A percentile compares a stretch with the other conserved stretches of the same genome.
Conservation (phyloP, 768 basidiomycete species). For the Pleurotus ostreatus region DNA sequence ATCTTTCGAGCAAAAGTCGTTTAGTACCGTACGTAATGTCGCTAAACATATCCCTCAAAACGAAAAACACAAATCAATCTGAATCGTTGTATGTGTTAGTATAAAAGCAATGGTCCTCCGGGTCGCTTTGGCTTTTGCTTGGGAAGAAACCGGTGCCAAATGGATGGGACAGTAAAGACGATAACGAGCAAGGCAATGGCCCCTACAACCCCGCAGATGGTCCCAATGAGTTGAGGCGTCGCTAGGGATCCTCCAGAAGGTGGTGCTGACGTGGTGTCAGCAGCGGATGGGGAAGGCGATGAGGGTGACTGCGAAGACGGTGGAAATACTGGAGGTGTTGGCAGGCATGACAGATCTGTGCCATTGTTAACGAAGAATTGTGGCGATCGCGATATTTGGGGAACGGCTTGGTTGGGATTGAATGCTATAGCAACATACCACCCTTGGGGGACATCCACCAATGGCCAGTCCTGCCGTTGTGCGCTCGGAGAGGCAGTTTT, state of each 20-base stretch:
- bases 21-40: neutral
- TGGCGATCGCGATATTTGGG: constrained; percentile 18
- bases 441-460: constrained; percentile 29
- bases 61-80: neutral
- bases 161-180: constrained; percentile 20
- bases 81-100: neutral
- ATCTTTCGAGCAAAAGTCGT: neutral
- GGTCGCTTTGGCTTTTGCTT: constrained; percentile 13
- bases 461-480: constrained; percentile 20
- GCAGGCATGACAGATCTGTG: constrained; percentile 18
- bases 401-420: constrained; percentile 14
- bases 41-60: neutral
- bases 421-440: constrained; percentile 25
- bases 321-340: neutral
- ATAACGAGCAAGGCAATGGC: constrained; percentile 18
- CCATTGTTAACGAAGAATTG: constrained; percentile 26
- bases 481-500: constrained; percentile 20
- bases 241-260: constrained; percentile 5
- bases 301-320: constrained; percentile 2
- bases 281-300: constrained; percentile 2
- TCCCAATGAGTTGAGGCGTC: constrained; percentile 18
- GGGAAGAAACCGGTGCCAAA: constrained; percentile 14
- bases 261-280: neutral
- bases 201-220: constrained; percentile 19
- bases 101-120: constrained; percentile 13